Conservation (phyloP, 176 grass and related monocot species). For the Triticum urartu region DNA sequence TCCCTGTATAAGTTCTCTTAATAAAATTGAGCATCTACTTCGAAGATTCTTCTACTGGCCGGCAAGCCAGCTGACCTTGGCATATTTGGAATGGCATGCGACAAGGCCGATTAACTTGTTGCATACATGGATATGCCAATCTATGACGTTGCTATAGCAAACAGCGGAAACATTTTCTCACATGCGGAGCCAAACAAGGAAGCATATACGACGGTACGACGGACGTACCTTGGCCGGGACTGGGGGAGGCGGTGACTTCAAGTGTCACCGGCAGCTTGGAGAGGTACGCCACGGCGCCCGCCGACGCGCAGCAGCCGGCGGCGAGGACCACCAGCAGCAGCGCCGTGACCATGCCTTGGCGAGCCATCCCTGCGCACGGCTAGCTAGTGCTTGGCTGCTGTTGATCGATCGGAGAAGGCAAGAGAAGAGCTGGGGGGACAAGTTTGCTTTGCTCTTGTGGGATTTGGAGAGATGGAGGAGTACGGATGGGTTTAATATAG, state of each 20-base stretch:
- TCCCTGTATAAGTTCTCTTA: neutral
- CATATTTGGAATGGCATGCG: neutral
- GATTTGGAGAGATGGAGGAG: neutral
- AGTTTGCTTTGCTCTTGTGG: neutral
- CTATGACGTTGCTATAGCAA: neutral
- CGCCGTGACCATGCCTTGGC: neutral
- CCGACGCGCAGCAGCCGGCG: constrained; percentile 19
- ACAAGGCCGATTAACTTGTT: neutral
- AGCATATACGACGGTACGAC: neutral
- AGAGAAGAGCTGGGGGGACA: neutral
- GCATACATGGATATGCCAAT: neutral
- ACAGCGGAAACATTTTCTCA: neutral
- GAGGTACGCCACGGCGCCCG: constrained; percentile 44
- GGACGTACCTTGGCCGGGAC: constrained; percentile 44
- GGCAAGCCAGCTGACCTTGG: neutral
- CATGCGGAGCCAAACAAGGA: neutral
- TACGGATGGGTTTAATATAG: constrained; percentile 15
- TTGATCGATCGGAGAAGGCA: neutral
- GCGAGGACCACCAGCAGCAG: constrained; percentile 25
- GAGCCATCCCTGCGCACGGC: neutral
- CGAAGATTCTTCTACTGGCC: neutral
- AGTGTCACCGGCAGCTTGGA: constrained; percentile 51
- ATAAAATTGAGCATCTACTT: neutral
- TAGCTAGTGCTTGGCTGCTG: neutral
- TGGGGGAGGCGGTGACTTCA: constrained; percentile 44